Base-by-base conservation (phyloP, 352 stramenopile species). In the Phytophthora cajani region DNA sequence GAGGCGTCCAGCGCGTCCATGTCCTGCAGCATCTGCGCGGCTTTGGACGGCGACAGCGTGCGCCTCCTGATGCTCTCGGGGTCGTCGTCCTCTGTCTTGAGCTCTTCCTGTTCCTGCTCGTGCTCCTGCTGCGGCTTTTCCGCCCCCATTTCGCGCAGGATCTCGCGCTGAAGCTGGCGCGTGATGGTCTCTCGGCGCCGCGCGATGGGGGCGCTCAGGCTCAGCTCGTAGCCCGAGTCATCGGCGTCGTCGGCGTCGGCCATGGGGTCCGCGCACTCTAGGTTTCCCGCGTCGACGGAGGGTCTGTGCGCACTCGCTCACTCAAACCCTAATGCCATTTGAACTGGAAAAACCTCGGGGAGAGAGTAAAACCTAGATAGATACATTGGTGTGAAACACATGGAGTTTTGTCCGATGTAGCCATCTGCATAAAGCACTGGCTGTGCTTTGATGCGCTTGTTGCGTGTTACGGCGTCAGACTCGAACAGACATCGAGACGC, bases 151-250 rank as follows among this genome's bases (percentile, higher is more conserved):
- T 42, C 71, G 49, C 74, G 72, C 55, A 91, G 67, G 32, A 93
- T 87, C 72, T 90, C 81, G 40, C 81, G 81, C 78, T 90, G 85
- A 47, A 90, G 71, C 65, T 86, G 78, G 52, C 76, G 82, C 8
- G 80, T 84, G 62, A 91, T 78, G 30, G 76, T 89, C 23, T 89
- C 85, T 38, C 69, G 55, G 16, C 67, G 71, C n/a, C 62, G 51
- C 17, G 53, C 27, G 21, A 52, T 61, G 58, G 82, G 74, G 52
- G 74, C 62, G 21, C 58, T 59, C 50, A 88, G 84, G 42, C 42
- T 49, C 42, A 49, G 42, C 16, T 42, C 36, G 14, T 42, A 42
- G 36, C 14, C 36, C 57, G 66, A 64, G 67, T 79, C 82, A 59
- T 74, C 56, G 8, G 58, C 69, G 33, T 5, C 62, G 47, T 74